Evolutionary conservation across 805 yeast genomes (phyloP).

Genomic region (Candida anglica): DNA sequence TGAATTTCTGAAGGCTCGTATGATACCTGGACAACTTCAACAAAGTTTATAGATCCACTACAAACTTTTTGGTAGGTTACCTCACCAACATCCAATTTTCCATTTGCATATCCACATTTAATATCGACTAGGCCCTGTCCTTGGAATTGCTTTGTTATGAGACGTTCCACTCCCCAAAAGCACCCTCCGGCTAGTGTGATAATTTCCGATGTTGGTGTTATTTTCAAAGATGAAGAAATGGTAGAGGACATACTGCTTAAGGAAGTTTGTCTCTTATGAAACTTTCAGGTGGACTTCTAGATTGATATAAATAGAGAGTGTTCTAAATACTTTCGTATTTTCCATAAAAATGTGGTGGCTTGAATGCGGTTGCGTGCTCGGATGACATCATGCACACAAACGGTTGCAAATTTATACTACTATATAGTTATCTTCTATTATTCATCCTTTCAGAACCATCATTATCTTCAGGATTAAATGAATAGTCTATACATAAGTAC

Average conservation of each 20-base stretch:
- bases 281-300: too few species aligned
- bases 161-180: constrained; percentile 88
- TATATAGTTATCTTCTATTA: too few species aligned
- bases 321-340: too few species aligned
- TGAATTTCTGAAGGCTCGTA: constrained; percentile 68
- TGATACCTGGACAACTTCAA: constrained; percentile 81
- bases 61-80: constrained; percentile 67
- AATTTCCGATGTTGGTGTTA: constrained; percentile 30
- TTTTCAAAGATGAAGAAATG: constrained; percentile 30
- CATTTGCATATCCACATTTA: constrained; percentile 91
- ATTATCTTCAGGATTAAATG: too few species aligned
- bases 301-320: too few species aligned
- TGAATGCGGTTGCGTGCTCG: too few species aligned
- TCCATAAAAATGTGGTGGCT: too few species aligned
- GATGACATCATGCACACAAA: too few species aligned
- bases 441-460: too few species aligned
- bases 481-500: too few species aligned
- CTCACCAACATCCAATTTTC: constrained; percentile 46
- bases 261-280: too few species aligned
- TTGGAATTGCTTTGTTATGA: constrained; percentile 67
- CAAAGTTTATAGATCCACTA: constrained; percentile 67
- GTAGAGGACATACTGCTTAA: background rate
- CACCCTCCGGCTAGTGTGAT: constrained; percentile 58
- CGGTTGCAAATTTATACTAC: too few species aligned
- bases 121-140: constrained; percentile 66